Evolutionary conservation across 441 rosid species (phyloP).

Genomic region (Gossypium gossypioides): DNA sequence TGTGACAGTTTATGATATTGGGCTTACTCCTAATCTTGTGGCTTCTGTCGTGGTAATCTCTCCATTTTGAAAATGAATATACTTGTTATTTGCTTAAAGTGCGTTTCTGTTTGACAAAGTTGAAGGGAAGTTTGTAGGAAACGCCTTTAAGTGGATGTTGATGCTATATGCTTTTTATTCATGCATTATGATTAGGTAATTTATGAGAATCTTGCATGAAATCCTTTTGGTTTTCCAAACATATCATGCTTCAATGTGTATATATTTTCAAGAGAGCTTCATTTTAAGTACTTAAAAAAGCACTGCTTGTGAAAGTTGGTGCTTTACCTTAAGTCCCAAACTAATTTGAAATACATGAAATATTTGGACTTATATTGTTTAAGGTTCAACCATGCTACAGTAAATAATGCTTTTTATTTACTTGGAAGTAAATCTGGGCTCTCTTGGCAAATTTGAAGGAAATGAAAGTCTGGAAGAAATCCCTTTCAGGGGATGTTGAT

Average conservation of each 20-base stretch:
- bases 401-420: neutral
- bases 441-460: neutral
- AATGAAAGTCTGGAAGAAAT: neutral
- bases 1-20: slow-evolving; percentile 69
- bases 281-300: neutral
- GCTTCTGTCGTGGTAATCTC: slow-evolving; percentile 73
- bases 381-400: neutral
- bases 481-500: neutral
- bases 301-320: neutral
- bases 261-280: neutral
- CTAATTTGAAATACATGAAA: neutral
- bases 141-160: neutral
- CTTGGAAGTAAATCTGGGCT: neutral
- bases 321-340: neutral
- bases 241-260: neutral
- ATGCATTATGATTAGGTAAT: neutral
- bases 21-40: slow-evolving; percentile 62
- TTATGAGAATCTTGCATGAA: neutral
- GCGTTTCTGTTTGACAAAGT: neutral
- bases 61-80: neutral
- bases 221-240: neutral
- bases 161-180: neutral
- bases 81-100: neutral
- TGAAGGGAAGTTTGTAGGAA: neutral
- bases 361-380: neutral